These are phyloP conservation scores for Hirschfeldia incana DNA, from an alignment of 345 rosid species.

Conservation along the genomic window DNA sequence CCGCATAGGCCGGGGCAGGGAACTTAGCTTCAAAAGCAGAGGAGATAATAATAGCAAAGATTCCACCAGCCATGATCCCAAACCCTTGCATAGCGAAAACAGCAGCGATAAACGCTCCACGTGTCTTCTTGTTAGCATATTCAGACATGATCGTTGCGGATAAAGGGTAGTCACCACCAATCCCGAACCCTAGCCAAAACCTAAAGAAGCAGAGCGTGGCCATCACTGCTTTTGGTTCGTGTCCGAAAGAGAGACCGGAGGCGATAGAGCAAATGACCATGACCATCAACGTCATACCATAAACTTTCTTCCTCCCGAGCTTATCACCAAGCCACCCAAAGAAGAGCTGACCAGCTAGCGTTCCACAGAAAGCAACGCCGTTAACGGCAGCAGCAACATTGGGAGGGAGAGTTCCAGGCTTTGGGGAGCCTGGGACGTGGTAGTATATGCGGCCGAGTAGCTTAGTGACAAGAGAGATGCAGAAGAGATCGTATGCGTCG, in stretches of 20 bases:
- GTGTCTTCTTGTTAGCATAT: neutral
- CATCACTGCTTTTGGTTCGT: constrained; percentile 6
- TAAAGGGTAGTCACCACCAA: neutral
- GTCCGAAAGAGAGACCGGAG: neutral
- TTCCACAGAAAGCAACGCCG: neutral
- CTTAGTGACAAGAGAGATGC: neutral
- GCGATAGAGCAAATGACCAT: neutral
- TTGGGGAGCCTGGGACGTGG: neutral
- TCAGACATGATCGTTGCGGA: constrained; percentile 1
- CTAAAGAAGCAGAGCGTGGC: neutral
- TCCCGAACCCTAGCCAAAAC: constrained; percentile 1
- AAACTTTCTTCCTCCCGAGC: neutral
- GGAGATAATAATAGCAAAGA: constrained; percentile 41
- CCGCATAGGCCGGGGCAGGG: constrained; percentile 31
- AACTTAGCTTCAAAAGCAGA: constrained; percentile 39
- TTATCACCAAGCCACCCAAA: constrained; percentile 1
- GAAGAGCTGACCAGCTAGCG: neutral
- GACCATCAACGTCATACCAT: neutral
- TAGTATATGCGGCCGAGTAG: neutral
- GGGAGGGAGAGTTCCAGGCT: constrained; percentile 1
- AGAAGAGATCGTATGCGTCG: constrained; percentile 48
- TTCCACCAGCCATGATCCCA: constrained; percentile 46
- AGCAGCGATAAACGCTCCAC: constrained; percentile 36
- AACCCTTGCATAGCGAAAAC: constrained; percentile 56
- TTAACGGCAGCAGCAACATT: neutral